phyloP scores from a whole-genome alignment of 1,139 yeast genomes.

The Sugiyamaella pinicola region DNA sequence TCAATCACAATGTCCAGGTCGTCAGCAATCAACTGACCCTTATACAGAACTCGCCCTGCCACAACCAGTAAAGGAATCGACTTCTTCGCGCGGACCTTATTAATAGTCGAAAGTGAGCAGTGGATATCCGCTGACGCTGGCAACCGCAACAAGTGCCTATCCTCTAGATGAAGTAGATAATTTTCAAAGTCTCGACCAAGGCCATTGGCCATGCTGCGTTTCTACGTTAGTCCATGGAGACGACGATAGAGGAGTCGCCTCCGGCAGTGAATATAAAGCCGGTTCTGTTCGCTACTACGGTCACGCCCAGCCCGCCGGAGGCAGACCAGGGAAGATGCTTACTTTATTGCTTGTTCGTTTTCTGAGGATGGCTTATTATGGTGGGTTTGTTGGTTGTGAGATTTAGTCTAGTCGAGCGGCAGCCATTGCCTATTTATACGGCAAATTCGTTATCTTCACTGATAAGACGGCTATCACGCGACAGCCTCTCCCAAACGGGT shows the following conservation, averaged over 20 bases:
- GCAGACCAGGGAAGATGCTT: not conserved
- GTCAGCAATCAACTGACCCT: not conserved
- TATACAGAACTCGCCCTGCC: not conserved
- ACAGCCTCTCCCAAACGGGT: constrained; percentile 2
- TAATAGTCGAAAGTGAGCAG: not conserved
- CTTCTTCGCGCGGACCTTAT: not conserved
- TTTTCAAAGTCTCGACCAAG: constrained; percentile 7
- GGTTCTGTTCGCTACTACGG: not conserved
- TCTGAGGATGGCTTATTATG: too few relatives aligned
- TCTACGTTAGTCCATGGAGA: not conserved
- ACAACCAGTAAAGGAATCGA: constrained; percentile 1
- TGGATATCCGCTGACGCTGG: constrained; percentile 1
- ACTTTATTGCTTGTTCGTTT: too few relatives aligned
- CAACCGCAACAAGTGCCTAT: constrained; percentile 3
- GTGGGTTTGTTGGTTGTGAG: too few relatives aligned
- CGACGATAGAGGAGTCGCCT: too few relatives aligned
- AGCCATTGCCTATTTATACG: not conserved
- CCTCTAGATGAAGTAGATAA: constrained; percentile 13
- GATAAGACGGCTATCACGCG: constrained; percentile 10
- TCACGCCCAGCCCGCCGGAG: not conserved
- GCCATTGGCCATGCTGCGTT: constrained; percentile 13
- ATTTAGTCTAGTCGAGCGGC: too few relatives aligned
- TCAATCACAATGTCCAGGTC: constrained; percentile 11
- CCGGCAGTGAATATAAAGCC: not conserved
- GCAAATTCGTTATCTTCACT: not conserved